Conservation (phyloP, 106 monocot genomes). For the Dactylorhiza incarnata region DNA sequence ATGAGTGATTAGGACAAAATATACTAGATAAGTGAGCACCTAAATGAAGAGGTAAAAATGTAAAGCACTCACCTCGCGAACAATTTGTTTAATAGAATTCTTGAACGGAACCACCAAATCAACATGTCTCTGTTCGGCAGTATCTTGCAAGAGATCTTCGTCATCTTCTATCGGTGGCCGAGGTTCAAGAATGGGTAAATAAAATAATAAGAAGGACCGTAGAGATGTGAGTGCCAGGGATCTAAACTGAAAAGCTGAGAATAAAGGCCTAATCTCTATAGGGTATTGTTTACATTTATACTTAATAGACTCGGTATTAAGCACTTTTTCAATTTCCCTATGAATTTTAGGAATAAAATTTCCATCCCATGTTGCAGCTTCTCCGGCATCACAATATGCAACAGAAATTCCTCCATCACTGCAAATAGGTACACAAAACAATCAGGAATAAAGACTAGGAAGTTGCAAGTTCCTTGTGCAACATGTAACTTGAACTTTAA, state of each 20-base stretch:
- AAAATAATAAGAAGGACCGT: slow-evolving; percentile 75
- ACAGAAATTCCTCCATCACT: slow-evolving; percentile 44
- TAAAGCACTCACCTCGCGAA: slow-evolving; percentile 57
- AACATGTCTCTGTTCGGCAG: slow-evolving; percentile 28
- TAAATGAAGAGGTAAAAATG: background rate
- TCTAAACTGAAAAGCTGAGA: slow-evolving; percentile 75
- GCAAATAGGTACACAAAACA: slow-evolving; percentile 13
- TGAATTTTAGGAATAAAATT: slow-evolving; percentile 18
- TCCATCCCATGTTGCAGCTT: slow-evolving; percentile 21
- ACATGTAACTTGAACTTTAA: background rate
- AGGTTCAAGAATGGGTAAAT: slow-evolving; percentile 62
- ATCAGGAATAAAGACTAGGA: background rate
- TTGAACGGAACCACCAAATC: slow-evolving; percentile 79
- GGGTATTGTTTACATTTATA: slow-evolving; percentile 56
- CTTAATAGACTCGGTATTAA: slow-evolving; percentile 11
- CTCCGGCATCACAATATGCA: slow-evolving; percentile 78
- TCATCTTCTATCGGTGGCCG: slow-evolving; percentile 40
- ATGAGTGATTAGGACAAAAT: too few species aligned
- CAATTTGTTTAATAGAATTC: slow-evolving; percentile 81
- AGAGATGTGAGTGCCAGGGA: slow-evolving; percentile 60
- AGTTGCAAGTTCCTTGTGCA: background rate
- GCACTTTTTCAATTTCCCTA: slow-evolving; percentile 11
- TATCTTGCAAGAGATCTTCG: slow-evolving; percentile 48
- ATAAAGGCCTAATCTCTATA: slow-evolving; percentile 64
- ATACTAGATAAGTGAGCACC: too few species aligned